Conservation (phyloP, 768 basidiomycete genomes). For the Termitomyces sp. region DNA sequence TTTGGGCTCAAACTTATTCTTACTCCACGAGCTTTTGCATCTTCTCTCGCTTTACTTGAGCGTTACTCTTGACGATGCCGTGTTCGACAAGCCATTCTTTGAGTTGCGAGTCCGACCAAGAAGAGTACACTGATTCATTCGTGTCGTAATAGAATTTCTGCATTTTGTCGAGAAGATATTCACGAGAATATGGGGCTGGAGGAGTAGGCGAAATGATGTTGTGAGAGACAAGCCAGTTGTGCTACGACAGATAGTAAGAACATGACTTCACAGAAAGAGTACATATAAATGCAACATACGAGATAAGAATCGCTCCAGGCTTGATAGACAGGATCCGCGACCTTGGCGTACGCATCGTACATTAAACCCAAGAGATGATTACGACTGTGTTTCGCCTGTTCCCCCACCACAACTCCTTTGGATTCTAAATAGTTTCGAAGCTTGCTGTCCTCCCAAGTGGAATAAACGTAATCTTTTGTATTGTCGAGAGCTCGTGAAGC, state of each 20-base stretch:
- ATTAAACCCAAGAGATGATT: conserved; percentile 67
- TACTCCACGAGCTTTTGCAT: conserved; percentile 67
- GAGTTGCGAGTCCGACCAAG: conserved; percentile 78
- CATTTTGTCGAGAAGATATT: conserved; percentile 63
- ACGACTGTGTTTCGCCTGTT: conserved; percentile 46
- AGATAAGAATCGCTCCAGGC: conserved; percentile 86
- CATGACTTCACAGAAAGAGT: neutral
- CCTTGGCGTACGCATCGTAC: conserved; percentile 58
- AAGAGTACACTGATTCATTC: conserved; percentile 47
- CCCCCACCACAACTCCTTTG: conserved; percentile 62
- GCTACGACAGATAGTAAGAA: conserved; percentile 30
- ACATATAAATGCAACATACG: conserved; percentile 33
- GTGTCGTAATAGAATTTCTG: conserved; percentile 68
- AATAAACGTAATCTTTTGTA: conserved; percentile 82
- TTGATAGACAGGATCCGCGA: conserved; percentile 65
- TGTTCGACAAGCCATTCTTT: conserved; percentile 77
- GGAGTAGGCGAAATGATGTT: conserved; percentile 61
- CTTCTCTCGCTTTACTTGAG: conserved; percentile 65
- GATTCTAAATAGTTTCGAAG: conserved; percentile 69
- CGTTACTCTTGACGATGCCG: conserved; percentile 65
- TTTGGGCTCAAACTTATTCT: conserved; percentile 17
- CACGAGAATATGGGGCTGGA: conserved; percentile 46
- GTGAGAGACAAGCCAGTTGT: conserved; percentile 80
- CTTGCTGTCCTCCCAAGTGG: conserved; percentile 80
- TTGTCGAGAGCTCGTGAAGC: conserved; percentile 54